Base-by-base conservation (phyloP, 2,329 filamentous ascomycete species). In the Thielaviopsis euricoi region DNA sequence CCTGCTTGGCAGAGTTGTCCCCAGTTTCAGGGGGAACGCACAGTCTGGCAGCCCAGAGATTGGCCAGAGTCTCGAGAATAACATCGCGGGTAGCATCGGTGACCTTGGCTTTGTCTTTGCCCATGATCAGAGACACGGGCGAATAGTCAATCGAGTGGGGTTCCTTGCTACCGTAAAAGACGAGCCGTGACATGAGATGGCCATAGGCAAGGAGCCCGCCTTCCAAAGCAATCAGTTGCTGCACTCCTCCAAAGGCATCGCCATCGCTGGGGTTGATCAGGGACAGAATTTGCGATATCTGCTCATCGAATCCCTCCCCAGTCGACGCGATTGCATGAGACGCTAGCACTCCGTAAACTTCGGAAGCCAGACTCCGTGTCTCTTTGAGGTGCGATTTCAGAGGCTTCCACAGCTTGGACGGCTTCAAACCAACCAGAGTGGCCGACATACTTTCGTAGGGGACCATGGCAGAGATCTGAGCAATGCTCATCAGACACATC, bases 291-390 rank as follows among this genome's bases (percentile, higher is more conserved):
- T 64, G 65, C 50, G 59, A 60, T n/a, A 62, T 59, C 56, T 63
- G 65, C 21, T 65, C 64, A 1, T 59, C 59, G 19, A 71, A 60
- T 1, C 56, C 60, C 5, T 68, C 65, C 0, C 70, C 63, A 1
- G 15, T n/a, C 3, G 74, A 64, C 58, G 74, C 75, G 6, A 64
- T 65, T 3, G 75, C 74, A 67, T 91, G 86, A 0, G 88, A 85
- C 0, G 79, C 82, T 5, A 96, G 70, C 13, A 95, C 85, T 0
- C 89, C 90, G 64, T 89, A 81, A 0, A 82, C 79, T 60, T 82
- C 82, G 17, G 88, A 83, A 1, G 83, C 83, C 26, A 84, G 73
- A 43, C 75, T 73, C 40, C 90, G 79, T 6, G 85, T 76, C 57
- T 81, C 77, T 61, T 81, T 77, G 62, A 86, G 85, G 66, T 90